Percentiles rank a stretch among this genome's conserved stretches.
Conservation (phyloP, 164 flowering plant species). For the Stephania japonica region DNA sequence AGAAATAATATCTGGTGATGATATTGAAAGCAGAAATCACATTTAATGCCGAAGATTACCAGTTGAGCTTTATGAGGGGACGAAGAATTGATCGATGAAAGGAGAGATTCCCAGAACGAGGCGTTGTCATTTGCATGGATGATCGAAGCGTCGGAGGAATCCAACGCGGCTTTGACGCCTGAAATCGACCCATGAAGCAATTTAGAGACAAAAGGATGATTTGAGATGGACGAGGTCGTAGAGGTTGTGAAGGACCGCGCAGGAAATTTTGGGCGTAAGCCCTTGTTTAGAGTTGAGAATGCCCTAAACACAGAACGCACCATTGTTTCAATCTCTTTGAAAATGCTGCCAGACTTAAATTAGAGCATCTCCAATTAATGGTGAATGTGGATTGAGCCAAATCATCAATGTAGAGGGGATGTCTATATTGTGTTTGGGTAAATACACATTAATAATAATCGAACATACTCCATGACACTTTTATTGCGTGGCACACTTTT, state of each 20-base stretch:
- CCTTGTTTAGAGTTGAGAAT: neutral
- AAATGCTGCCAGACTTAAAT: too few species aligned
- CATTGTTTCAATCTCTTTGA: neutral
- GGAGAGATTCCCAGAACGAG: slow-evolving; percentile 31
- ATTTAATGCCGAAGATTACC: slow-evolving; percentile 29
- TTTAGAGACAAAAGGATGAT: slow-evolving; percentile 19
- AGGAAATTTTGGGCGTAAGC: slow-evolving; percentile 1
- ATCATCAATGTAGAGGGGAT: too few species aligned
- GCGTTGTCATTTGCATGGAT: slow-evolving; percentile 8
- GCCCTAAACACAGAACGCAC: neutral
- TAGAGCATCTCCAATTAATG: too few species aligned
- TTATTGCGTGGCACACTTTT: too few species aligned
- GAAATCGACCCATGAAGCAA: slow-evolving; percentile 30
- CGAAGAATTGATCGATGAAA: slow-evolving; percentile 30
- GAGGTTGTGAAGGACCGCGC: neutral
- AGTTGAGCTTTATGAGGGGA: slow-evolving; percentile 30
- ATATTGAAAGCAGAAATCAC: neutral
- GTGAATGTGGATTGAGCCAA: too few species aligned
- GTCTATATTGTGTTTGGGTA: too few species aligned
- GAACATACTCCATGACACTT: too few species aligned
- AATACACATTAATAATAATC: too few species aligned
- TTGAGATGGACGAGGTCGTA: slow-evolving; percentile 3
- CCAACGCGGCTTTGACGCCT: slow-evolving; percentile 30
- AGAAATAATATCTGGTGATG: too few species aligned
- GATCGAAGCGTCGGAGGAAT: slow-evolving; percentile 15